Evolutionary conservation across 2,329 filamentous ascomycete species (phyloP), one percentile per base, ranked within the genome.

Genomic region (Clonostachys chloroleuca): DNA sequence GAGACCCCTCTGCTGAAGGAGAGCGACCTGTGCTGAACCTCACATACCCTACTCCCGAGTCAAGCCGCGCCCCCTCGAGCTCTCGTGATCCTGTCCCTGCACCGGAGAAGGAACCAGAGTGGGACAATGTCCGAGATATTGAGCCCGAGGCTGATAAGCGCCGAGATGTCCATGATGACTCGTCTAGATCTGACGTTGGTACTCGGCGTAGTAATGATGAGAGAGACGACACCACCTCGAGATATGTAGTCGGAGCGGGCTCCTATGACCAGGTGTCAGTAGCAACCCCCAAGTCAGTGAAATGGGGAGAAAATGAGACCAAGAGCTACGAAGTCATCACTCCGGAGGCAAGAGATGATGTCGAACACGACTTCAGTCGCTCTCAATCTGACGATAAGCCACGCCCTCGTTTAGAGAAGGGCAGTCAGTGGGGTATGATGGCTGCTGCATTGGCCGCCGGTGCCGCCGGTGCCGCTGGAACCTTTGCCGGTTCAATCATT

Each of bases 271-370:
- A 78, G 45, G 58, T 70, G 48, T 64, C 64, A 45, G 62, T 68
- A 20, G 68, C 72, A 34, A 67, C 67, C 7, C 70, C 78, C 7
- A 84, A 84, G 54, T 74, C 67, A 40, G 83, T 86, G 5, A 82
- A 74, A 12, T 86, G 81, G 83, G 83, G 81, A 12, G 70, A 83
- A 50, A 83, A 84, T 52, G 73, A 83, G 57, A 84, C 77, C 5
- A 81, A 84, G 59, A 77, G 80, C 49, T 86, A 81, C 51, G 78
- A 84, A 43, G 72, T 79, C 12, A 78, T 81, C 49, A 84, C 76
- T 45, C 78, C 82, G 7, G 77, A 79, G 41, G 56, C 56, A n/a
- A 65, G 58, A 51, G 64, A 56, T 45, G 59, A 63, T 42, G 50
- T 52, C 10, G 65, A 66, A 35, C 61, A 59, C 24, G 58, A 57